Conservation (phyloP, 345 rosid species). For the Arabis alpina region DNA sequence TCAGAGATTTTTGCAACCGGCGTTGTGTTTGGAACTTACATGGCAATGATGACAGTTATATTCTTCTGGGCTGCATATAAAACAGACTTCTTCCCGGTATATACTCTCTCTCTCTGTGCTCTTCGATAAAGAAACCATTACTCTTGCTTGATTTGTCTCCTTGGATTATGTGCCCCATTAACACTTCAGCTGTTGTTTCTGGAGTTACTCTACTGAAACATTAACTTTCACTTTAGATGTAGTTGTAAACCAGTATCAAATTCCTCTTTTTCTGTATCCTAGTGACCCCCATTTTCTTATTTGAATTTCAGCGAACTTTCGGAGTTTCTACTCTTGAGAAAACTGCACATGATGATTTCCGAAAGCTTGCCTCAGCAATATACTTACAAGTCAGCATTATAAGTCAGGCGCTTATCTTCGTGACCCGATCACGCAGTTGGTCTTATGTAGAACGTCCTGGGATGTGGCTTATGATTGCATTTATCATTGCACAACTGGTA, state of each 20-base stretch:
- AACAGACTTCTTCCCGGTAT: slow-evolving; percentile 95
- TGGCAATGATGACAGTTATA: slow-evolving; percentile 98
- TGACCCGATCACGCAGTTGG: slow-evolving; percentile 95
- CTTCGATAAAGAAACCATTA: neutral
- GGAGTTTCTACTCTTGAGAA: slow-evolving; percentile 89
- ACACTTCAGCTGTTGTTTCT: slow-evolving; percentile 1
- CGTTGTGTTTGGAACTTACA: slow-evolving; percentile 85
- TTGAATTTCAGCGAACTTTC: slow-evolving; percentile 62
- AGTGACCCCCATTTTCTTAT: slow-evolving; percentile 11
- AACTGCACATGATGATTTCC: slow-evolving; percentile 85
- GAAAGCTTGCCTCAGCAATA: slow-evolving; percentile 94
- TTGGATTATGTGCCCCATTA: neutral
- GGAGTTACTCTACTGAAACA: neutral
- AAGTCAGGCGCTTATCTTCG: slow-evolving; percentile 98
- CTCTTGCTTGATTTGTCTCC: neutral
- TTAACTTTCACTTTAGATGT: neutral
- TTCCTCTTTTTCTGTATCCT: neutral
- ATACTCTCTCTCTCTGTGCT: slow-evolving; percentile 22
- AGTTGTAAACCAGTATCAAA: neutral
- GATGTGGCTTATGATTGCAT: slow-evolving; percentile 68
- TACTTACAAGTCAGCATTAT: slow-evolving; percentile 96
- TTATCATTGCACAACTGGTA: slow-evolving; percentile 91
- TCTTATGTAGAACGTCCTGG: slow-evolving; percentile 97
- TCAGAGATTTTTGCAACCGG: slow-evolving; percentile 95
- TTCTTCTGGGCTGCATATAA: slow-evolving; percentile 98